Percentiles rank a stretch among this genome's conserved stretches.
Evolutionary conservation across 768 basidiomycete genomes (phyloP).

Genomic region (Boletellus emodensis): DNA sequence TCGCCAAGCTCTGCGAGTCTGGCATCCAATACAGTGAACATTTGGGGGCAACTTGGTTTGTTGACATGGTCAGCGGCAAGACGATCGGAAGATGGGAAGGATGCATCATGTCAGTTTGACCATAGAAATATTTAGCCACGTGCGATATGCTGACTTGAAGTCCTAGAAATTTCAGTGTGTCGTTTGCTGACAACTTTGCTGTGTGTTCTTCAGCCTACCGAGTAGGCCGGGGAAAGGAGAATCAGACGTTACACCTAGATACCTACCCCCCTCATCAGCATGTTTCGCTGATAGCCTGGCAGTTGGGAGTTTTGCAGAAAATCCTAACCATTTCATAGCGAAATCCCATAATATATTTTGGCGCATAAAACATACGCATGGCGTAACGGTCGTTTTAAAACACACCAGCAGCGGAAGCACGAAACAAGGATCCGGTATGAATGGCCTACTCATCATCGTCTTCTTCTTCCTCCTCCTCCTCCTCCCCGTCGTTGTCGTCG

Average conservation of each 20-base stretch:
- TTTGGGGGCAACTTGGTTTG: constrained; percentile 66
- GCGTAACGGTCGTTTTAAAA: constrained; percentile 11
- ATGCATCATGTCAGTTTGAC: constrained; percentile 58
- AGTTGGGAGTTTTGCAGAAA: constrained; percentile 43
- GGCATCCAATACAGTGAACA: constrained; percentile 53
- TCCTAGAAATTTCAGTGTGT: constrained; percentile 62
- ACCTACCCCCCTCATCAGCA: constrained; percentile 37
- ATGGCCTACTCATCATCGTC: constrained; percentile 53
- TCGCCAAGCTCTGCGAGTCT: constrained; percentile 64
- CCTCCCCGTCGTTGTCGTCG: constrained; percentile 38
- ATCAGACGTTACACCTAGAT: constrained; percentile 39
- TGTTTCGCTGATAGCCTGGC: constrained; percentile 52
- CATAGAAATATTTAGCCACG: background rate
- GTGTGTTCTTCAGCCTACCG: constrained; percentile 59
- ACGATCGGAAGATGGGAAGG: constrained; percentile 78
- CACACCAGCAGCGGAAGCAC: constrained; percentile 1
- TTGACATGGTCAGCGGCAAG: constrained; percentile 62
- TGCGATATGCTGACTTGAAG: constrained; percentile 4
- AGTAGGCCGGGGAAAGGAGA: constrained; percentile 40
- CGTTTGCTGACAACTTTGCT: constrained; percentile 45
- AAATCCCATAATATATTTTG: constrained; percentile 1
- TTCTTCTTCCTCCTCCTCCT: constrained; percentile 23
- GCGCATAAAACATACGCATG: constrained; percentile 21
- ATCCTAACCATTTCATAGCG: constrained; percentile 28
- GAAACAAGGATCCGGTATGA: background rate